phyloP scores from a whole-genome alignment of 352 stramenopile species.

The Pythium sp. region DNA sequence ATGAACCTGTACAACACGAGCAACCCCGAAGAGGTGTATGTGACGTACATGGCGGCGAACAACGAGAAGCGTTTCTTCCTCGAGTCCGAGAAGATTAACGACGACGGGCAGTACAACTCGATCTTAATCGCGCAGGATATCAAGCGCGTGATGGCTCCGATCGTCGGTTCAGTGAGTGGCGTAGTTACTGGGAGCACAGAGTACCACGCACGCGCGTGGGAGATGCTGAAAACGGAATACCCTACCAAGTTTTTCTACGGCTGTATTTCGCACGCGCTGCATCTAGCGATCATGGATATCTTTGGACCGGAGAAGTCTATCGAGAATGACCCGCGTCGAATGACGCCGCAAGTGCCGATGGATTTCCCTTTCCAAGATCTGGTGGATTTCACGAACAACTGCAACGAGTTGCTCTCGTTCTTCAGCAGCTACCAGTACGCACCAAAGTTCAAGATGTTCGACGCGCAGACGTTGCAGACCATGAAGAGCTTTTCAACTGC shows the following conservation, averaged over 20 bases:
- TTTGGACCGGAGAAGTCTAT: constrained; percentile 69
- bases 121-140: constrained; percentile 84
- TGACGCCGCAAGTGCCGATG: constrained; percentile 64
- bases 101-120: constrained; percentile 69
- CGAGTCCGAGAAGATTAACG: constrained; percentile 65
- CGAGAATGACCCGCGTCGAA: constrained; percentile 63
- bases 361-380: constrained; percentile 81
- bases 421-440: constrained; percentile 82
- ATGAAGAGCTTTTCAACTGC: constrained; percentile 77
- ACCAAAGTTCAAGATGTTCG: constrained; percentile 74
- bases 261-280: constrained; percentile 77
- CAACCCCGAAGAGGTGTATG: constrained; percentile 62
- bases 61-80: constrained; percentile 81
- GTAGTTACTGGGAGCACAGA: constrained; percentile 76
- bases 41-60: constrained; percentile 80
- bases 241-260: constrained; percentile 88
- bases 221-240: constrained; percentile 82
- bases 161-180: constrained; percentile 63
- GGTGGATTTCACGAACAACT: constrained; percentile 70
- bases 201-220: constrained; percentile 72
- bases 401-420: constrained; percentile 73
- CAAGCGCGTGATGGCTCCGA: constrained; percentile 76
- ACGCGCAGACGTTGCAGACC: constrained; percentile 61
- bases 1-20: constrained; percentile 75
- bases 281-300: constrained; percentile 82